Evolutionary conservation across 768 basidiomycete genomes (phyloP), one percentile per base, ranked within the genome.

Genomic region (Tylopilus sp.): DNA sequence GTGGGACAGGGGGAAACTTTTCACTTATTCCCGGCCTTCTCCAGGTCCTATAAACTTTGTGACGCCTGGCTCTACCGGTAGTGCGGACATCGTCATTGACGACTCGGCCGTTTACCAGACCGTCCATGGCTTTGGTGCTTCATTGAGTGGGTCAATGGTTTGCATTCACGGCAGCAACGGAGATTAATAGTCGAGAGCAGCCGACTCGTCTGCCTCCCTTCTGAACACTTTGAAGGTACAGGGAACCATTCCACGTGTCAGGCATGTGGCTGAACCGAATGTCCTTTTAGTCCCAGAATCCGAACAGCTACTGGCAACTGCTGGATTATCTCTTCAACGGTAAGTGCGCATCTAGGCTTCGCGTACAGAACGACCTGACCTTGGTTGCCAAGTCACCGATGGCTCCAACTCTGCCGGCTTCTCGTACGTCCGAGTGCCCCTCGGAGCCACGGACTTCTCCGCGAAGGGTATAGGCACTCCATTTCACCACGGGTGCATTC

Each of bases 371-470:
- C 14, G 25, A 28, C 2, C 42, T 59, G 29, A 55, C 47, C 6
- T 17, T 25, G 40, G 37, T n/a, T 24, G 9, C 31, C 12, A 30
- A 78, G 78, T 83, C 16, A 78, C 79, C 1, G 82, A 89, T 63
- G 83, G 76, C 1, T 77, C 78, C 12, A 73, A 81, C 50, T 75
- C 80, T 7, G 87, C 88, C 25, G 88, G 87, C 2, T 69, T 90
- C 47, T 83, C 81, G 38, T 86, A 85, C 60, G 69, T 90, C 45
- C 80, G 88, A 11, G 73, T 89, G 34, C 80, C 87, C 0, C 74
- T 90, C 14, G 88, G 88, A 14, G 84, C 88, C 5, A 79, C 85
- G 4, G 88, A 89, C 67, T 89, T 89, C 62, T 87, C 88, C 12
- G 71, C 78, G 4, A 72, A 59, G 4, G 57, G 86, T 85, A 52